Evolutionary conservation across 139 green algal genomes (phyloP).

Genomic region (Tetraselmis striata): DNA sequence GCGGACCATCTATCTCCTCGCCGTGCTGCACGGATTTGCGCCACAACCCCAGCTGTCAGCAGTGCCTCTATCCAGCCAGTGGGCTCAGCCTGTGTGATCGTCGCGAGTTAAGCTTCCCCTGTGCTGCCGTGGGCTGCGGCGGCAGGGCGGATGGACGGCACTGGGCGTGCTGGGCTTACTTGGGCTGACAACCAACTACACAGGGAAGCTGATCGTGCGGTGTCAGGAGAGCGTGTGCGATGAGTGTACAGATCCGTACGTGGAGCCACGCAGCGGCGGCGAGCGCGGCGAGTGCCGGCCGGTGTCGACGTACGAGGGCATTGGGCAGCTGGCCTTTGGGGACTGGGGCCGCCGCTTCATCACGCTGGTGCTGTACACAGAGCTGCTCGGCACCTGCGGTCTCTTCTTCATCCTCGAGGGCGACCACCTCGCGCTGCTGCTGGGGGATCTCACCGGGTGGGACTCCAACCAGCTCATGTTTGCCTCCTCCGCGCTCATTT

Average conservation of each 20-base stretch:
- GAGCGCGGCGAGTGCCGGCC: background rate
- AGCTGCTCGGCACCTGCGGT: conserved; percentile 24
- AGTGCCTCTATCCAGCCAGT: too few species aligned
- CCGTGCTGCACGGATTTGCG: too few species aligned
- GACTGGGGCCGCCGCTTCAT: conserved; percentile 18
- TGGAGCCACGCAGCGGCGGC: background rate
- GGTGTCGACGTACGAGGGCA: background rate
- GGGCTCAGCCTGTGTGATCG: too few species aligned
- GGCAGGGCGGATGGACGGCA: conserved; percentile 15
- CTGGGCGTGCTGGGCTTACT: conserved; percentile 18
- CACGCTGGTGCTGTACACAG: conserved; percentile 25
- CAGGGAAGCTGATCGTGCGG: conserved; percentile 20
- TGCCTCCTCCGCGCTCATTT: background rate
- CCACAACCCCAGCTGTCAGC: too few species aligned
- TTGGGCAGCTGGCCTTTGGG: conserved; percentile 15
- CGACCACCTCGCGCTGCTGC: conserved; percentile 18
- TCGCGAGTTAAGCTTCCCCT: too few species aligned
- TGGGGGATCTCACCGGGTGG: background rate
- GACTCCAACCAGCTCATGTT: conserved; percentile 11
- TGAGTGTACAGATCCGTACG: background rate
- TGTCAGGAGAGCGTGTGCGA: conserved; percentile 6
- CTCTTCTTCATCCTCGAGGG: conserved; percentile 26
- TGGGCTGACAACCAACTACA: conserved; percentile 23
- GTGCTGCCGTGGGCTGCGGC: too few species aligned
- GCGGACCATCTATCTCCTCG: too few species aligned